Base-by-base conservation (phyloP, 1,284 basidiomycete genomes). In the Tranzscheliella williamsii region DNA sequence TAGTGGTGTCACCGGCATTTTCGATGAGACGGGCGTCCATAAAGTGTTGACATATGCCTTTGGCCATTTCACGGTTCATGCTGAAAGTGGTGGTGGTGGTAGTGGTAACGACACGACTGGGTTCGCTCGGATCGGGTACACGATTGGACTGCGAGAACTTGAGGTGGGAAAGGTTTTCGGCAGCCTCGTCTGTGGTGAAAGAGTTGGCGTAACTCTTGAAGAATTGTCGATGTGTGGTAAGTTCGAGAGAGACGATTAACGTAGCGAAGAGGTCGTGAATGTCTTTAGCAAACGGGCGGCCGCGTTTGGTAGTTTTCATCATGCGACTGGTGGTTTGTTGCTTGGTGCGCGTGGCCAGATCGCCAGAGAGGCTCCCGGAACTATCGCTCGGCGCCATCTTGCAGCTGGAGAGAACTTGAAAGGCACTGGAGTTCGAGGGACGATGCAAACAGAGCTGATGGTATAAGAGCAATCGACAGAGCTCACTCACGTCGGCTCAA, bases 141-240 rank as follows among this genome's bases (percentile, higher is more conserved):
- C 95, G 91, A 80, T 94, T 95, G 44, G 94, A 97, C 82, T 99
- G 95, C 20, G 93, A 94, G 79, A 99, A 99, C 79, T 97, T 96
- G 77, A 98, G 86, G 3, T 91, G 91, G 24, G 91, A 88, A 32
- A 99, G 82, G 78, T 98, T 97, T 74, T 85, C 84, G 15, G 90
- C 91, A 7, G 94, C 94, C 79, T 97, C 93, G 78, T 98, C 94
- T 15, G 93, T 95, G 47, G 91, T 88, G 79, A 99, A 99, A 3
- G 90, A 91, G 80, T 96, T 92, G 26, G 87, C 85, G 78, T 93
- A 97, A 24, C 87, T 87, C 67, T 91, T 87, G 84, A 98, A 97
- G 81, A 94, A 95, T 71, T 93, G 91, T 63, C 93, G 89, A 80
- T 96, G 91, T 17, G 86, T 86, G 24, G 84, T 84, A 32, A 99